Conservation (phyloP, 2,329 filamentous ascomycete genomes). For the Myriangium duriaei region DNA sequence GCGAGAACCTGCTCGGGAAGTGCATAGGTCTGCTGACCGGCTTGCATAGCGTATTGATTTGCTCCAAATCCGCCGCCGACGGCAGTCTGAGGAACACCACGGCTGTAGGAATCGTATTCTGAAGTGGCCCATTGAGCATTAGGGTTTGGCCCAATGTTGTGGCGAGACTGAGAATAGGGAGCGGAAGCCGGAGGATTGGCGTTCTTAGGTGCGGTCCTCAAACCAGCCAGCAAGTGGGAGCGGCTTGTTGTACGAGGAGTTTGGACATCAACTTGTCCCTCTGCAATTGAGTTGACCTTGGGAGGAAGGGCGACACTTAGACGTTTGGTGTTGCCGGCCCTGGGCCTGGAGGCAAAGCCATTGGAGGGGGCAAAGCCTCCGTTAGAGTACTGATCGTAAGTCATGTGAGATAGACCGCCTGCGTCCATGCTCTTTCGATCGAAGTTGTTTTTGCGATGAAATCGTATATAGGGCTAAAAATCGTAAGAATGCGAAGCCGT, state of each 20-base stretch:
- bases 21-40: slow-evolving; percentile 47
- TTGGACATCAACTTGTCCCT: slow-evolving; percentile 55
- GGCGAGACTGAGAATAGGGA: slow-evolving; percentile 45
- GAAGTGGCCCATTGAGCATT: slow-evolving; percentile 35
- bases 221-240: slow-evolving; percentile 82
- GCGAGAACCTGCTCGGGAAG: slow-evolving; percentile 76
- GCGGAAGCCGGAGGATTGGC: slow-evolving; percentile 50
- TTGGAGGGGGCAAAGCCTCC: slow-evolving; percentile 64
- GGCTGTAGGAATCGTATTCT: slow-evolving; percentile 30
- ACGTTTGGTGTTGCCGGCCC: slow-evolving; percentile 80
- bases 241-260: slow-evolving; percentile 80
- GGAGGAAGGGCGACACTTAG: slow-evolving; percentile 63
- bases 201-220: slow-evolving; percentile 85
- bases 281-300: slow-evolving; percentile 55
- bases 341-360: slow-evolving; percentile 74
- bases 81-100: slow-evolving; percentile 45
- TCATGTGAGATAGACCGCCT: slow-evolving; percentile 99
- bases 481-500: not conserved
- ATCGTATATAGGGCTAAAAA: no score
- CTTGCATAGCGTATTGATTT: slow-evolving; percentile 33
- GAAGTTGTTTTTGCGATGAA: not conserved
- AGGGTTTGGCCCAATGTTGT: slow-evolving; percentile 29
- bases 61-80: slow-evolving; percentile 37
- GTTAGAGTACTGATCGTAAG: slow-evolving; percentile 64
- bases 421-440: slow-evolving; percentile 59